Evolutionary conservation across 2,329 filamentous ascomycete species (phyloP), one percentile per base, ranked within the genome.

Genomic region (Sclerotinia nivalis): DNA sequence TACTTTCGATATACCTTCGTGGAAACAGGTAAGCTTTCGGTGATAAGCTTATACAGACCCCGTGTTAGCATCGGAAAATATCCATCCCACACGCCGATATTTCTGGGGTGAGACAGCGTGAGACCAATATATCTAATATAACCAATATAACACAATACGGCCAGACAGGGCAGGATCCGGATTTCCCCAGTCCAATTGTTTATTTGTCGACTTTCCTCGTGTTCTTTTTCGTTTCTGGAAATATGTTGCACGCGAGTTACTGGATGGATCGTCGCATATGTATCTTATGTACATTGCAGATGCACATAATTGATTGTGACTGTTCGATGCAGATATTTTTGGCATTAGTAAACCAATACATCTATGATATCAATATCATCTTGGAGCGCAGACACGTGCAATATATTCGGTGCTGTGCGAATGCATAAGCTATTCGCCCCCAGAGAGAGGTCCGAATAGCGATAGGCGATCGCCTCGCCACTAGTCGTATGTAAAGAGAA

Each of bases 101-200:
- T 34, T 55, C 8, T 55, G 28, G n/a, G 13, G 50, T 54, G n/a
- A 54, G 10, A 28, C 25, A 34, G 6, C 28, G 7, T 55, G 28
- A 55, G 52, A 55, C 52, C 18, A 34, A 9, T 22, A 55, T 12
- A 34, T 18, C 31, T 15, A 34, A 20, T 22, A 55, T 22, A 55
- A 28, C 31, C 28, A 34, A 20, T 9, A 55, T 34, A 34, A 55
- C 34, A 9, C 18, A 8, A 56, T 56, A 37, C 31, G 54, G n/a
- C 28, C 8, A 25, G 10, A 7, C 0, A 49, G 25, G 22, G 7
- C 13, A n/a, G 10, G 22, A 45, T 49, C 43, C 59, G 43, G 59
- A 61, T 31, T 61, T 61, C 59, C 59, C 59, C 59, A 61, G 28
- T 34, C 34, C 34, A 34, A 34, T 34, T 34, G 34, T 34, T 7